phyloP scores from a whole-genome alignment of 75 land plant genomes.

The Selaginella moellendorffii region DNA sequence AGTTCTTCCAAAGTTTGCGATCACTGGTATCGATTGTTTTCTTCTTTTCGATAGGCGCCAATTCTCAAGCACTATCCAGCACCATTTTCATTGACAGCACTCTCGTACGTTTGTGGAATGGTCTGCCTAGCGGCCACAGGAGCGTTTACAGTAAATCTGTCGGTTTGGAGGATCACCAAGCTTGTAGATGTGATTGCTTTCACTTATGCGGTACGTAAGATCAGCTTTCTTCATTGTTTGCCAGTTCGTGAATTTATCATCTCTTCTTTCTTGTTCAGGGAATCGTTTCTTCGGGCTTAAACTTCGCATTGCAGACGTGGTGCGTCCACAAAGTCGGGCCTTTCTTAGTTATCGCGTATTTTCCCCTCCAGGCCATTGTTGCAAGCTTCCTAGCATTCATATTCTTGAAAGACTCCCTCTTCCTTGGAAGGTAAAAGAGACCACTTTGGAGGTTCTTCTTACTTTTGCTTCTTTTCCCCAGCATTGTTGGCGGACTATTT shows the following conservation, averaged over 20 bases:
- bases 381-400: conserved; percentile 70
- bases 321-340: conserved; percentile 88
- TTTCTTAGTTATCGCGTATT: conserved; percentile 75
- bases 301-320: conserved; percentile 90
- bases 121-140: neutral
- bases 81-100: conserved; percentile 21
- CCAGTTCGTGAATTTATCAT: neutral
- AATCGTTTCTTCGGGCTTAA: conserved; percentile 74
- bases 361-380: conserved; percentile 79
- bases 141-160: neutral
- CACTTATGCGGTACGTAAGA: neutral
- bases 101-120: conserved; percentile 11
- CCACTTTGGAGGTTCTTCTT: neutral
- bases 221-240: neutral
- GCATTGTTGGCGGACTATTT: neutral
- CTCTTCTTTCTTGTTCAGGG: conserved; percentile 36
- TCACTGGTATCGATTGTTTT: neutral
- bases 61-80: conserved; percentile 22
- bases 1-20: neutral
- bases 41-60: conserved; percentile 19
- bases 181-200: neutral
- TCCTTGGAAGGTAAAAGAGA: conserved; percentile 58
- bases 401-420: conserved; percentile 63
- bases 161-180: neutral
- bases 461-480: neutral